These are phyloP conservation scores for Yamadazyma atlantica DNA, from an alignment of 1,139 yeast genomes.

Conservation along the genomic window DNA sequence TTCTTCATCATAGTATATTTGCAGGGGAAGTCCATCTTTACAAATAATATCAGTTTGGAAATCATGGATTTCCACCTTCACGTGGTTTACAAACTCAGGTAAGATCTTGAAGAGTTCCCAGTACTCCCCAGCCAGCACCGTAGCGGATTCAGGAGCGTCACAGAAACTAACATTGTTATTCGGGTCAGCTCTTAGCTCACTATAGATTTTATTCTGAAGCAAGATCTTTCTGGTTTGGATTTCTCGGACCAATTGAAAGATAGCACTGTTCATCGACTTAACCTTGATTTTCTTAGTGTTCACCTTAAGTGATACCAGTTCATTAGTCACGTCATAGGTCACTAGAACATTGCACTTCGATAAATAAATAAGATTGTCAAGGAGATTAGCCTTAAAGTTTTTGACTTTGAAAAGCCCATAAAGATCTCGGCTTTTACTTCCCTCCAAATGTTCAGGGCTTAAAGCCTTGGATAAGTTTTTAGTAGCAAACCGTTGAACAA, in stretches of 20 bases:
- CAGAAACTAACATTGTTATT: constrained; percentile 5
- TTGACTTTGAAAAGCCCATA: constrained; percentile 31
- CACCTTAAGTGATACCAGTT: constrained; percentile 24
- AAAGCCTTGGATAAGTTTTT: constrained; percentile 17
- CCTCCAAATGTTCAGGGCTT: constrained; percentile 4
- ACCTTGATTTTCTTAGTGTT: constrained; percentile 28
- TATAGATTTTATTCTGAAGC: constrained; percentile 28
- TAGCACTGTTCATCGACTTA: constrained; percentile 38
- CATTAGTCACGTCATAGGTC: constrained; percentile 25
- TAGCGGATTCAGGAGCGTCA: neutral
- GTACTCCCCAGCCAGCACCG: constrained; percentile 8
- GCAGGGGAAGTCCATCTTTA: constrained; percentile 43
- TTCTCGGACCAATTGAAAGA: constrained; percentile 38
- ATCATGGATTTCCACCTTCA: constrained; percentile 26
- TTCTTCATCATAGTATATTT: constrained; percentile 24
- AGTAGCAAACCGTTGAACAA: constrained; percentile 30
- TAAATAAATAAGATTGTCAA: constrained; percentile 30
- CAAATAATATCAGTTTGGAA: constrained; percentile 40
- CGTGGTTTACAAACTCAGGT: constrained; percentile 28
- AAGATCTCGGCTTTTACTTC: constrained; percentile 12
- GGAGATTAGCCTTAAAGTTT: constrained; percentile 29
- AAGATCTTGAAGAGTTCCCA: constrained; percentile 30
- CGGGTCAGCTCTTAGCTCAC: constrained; percentile 10
- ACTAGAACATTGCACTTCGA: constrained; percentile 30
- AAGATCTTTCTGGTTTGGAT: constrained; percentile 29